Evolutionary conservation across 225 moss, liverwort and hornwort genomes (phyloP).

Genomic region (Polytrichum commune): DNA sequence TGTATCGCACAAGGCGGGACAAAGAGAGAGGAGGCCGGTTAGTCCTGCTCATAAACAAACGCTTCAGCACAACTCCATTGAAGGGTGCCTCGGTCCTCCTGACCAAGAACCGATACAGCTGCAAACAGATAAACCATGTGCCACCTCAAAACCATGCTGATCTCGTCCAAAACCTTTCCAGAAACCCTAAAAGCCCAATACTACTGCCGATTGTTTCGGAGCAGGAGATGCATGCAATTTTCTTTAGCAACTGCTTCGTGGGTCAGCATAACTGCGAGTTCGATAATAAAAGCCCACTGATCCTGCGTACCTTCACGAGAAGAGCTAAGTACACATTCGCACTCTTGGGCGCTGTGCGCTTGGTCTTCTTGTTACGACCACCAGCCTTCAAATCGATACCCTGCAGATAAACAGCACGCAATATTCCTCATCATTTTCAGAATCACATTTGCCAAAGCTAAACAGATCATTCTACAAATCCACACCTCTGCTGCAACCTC

Average conservation of each 20-base stretch:
- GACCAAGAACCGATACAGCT: constrained; percentile 76
- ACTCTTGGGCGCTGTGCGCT: constrained; percentile 83
- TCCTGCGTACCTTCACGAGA: constrained; percentile 55
- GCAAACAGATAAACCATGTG: not conserved
- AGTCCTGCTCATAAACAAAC: constrained; percentile 72
- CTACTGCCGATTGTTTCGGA: too few relatives aligned
- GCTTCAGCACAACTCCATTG: constrained; percentile 72
- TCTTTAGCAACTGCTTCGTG: too few relatives aligned
- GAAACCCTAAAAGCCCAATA: too few relatives aligned
- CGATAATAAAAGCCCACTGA: too few relatives aligned
- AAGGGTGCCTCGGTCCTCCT: constrained; percentile 82
- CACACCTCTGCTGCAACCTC: too few relatives aligned
- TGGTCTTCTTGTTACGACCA: constrained; percentile 94
- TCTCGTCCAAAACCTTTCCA: too few relatives aligned
- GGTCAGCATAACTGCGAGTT: too few relatives aligned
- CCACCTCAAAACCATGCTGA: too few relatives aligned
- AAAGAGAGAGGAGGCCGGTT: constrained; percentile 75
- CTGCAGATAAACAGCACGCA: constrained; percentile 26
- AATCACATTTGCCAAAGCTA: not conserved
- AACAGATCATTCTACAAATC: not conserved
- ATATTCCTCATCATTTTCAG: too few relatives aligned
- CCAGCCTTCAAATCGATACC: constrained; percentile 88
- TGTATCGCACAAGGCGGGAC: constrained; percentile 69
- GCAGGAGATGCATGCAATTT: too few relatives aligned
- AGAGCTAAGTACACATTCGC: constrained; percentile 88